Conservation (phyloP, 2,329 filamentous ascomycete species). For the Colletotrichum lini region DNA sequence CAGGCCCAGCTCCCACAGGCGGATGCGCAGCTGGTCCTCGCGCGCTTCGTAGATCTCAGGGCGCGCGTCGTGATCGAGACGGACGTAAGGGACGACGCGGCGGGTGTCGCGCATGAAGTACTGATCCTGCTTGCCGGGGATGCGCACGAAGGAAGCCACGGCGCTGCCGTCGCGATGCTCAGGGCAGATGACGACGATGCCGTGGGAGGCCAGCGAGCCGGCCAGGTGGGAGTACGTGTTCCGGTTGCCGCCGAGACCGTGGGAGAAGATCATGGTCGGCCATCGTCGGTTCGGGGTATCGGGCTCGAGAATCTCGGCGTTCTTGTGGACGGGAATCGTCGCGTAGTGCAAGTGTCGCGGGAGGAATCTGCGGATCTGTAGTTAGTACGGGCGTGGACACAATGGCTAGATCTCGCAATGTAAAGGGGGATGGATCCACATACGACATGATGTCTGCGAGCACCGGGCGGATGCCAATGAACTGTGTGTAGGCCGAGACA, state of each 20-base stretch:
- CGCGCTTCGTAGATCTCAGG: constrained; percentile 77
- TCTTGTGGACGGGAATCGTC: constrained; percentile 79
- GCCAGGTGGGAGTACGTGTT: constrained; percentile 90
- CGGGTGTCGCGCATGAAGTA: constrained; percentile 53
- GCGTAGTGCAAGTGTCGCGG: constrained; percentile 82
- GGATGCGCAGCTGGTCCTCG: constrained; percentile 80
- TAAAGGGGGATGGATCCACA: constrained; percentile 50
- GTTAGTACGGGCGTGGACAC: neutral
- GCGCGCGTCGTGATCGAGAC: constrained; percentile 73
- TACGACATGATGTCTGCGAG: constrained; percentile 73
- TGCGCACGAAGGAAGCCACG: constrained; percentile 80
- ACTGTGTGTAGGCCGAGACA: constrained; percentile 81
- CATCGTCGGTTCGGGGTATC: constrained; percentile 69
- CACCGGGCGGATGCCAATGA: constrained; percentile 75
- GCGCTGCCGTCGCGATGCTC: constrained; percentile 89
- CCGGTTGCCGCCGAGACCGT: constrained; percentile 84
- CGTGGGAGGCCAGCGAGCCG: constrained; percentile 84
- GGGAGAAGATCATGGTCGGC: constrained; percentile 89
- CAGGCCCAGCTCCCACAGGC: constrained; percentile 84
- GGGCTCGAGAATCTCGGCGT: constrained; percentile 73
- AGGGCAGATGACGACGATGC: constrained; percentile 83
- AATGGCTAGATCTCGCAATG: no score
- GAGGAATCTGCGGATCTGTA: constrained; percentile 64
- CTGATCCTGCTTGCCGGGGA: constrained; percentile 64
- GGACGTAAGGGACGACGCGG: constrained; percentile 62